These are phyloP conservation scores for Penicillium dipodomyicola DNA, from an alignment of 495 filamentous ascomycete genomes.

Conservation along the genomic window DNA sequence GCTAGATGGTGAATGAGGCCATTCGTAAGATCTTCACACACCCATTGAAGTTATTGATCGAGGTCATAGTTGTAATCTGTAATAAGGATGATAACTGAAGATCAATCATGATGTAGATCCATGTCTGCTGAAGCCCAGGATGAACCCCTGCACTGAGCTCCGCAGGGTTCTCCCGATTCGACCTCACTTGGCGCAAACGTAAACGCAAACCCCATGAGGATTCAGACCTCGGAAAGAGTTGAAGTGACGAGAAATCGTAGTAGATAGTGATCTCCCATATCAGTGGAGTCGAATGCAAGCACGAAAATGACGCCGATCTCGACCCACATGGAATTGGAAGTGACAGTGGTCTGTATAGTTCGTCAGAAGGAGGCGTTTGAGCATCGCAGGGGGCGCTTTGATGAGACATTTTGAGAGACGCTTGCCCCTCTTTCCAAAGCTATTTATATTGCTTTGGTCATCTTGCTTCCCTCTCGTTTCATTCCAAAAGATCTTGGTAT, in stretches of 20 bases:
- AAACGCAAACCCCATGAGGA: neutral
- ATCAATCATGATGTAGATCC: neutral
- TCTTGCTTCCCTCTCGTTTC: conserved; percentile 12
- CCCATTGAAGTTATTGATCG: neutral
- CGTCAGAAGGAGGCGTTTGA: neutral
- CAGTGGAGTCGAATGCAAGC: conserved; percentile 3
- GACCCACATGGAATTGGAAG: conserved; percentile 8
- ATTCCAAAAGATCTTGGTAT: neutral
- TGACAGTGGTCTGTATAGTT: conserved; percentile 3
- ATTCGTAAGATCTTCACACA: no score
- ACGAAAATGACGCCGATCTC: conserved; percentile 8
- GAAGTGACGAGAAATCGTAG: neutral
- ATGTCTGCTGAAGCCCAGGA: neutral
- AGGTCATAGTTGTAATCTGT: neutral
- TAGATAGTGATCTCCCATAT: conserved; percentile 1
- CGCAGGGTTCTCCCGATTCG: conserved; percentile 4
- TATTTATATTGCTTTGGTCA: conserved; percentile 4
- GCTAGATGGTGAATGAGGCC: neutral
- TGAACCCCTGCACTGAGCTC: neutral
- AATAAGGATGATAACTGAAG: neutral
- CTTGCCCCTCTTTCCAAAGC: conserved; percentile 5
- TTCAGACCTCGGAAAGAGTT: neutral
- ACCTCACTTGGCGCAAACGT: conserved; percentile 5
- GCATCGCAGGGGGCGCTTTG: neutral
- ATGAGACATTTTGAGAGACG: neutral